Base-by-base conservation (phyloP, 192 early-diverging fungal genomes). In the Backusella sp. region DNA sequence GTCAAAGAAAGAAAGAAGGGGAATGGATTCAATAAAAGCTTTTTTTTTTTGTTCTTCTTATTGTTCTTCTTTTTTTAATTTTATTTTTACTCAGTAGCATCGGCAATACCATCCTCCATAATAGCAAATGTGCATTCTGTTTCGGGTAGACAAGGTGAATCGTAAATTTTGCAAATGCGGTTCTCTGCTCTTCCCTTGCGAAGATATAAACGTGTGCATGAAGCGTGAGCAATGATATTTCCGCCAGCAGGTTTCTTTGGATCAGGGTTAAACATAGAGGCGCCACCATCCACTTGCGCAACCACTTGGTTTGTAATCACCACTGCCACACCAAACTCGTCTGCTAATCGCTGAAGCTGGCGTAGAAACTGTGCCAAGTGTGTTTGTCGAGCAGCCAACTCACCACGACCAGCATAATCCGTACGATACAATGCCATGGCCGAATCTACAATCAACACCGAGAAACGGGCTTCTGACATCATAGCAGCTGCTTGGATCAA, bases 231-330 rank as follows among this genome's bases (percentile, higher is more conserved):
- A 80, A 99, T 98, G 65, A 99, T 97, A 83, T 99, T 96, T 73
- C 97, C 97, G 66, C 97, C 97, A 73, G 97, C 96, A 3, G 97
- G 97, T 73, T 99, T 99, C 78, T 97, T 97, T 21, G 93, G 92
- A 74, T 96, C 95, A 15, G 92, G 83, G 32, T 90, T 91, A 86
- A 97, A 98, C 91, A 96, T 96, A 26, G 92, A 85, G 76, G 91
- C 90, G 23, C 86, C 90, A 68, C 96, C 96, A 77, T 99, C 97
- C 0, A 97, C 93, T 68, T 90, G 94, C 2, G 96, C 96, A 6
- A 99, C 96, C 2, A 99, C 96, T 84, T 99, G 97, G 81, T 99
- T 99, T 7, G 97, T 98, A 42, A 99, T 95, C 1, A 99, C 97
- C 12, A 97, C 94, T 1, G 97, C 97, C 36, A 98, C 91, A 36